Evolutionary conservation across 352 stramenopile species (phyloP).

Genomic region (Albugo candida): DNA sequence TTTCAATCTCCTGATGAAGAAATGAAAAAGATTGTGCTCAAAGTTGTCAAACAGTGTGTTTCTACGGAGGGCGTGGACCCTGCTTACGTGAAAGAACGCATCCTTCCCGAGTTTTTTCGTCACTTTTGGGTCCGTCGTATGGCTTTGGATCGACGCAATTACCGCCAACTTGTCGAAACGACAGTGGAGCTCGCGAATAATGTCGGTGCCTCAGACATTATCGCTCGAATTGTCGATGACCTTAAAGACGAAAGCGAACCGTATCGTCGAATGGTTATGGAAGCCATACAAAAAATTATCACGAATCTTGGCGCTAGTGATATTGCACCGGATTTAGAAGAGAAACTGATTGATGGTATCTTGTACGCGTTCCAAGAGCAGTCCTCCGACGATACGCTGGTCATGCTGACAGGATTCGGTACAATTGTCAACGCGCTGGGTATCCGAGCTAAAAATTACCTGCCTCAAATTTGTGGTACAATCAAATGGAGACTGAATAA

Average conservation of each 20-base stretch:
- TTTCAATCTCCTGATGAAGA: constrained; percentile 98
- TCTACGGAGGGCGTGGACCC: constrained; percentile 96
- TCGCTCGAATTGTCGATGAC: constrained; percentile 94
- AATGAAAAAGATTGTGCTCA: constrained; percentile 98
- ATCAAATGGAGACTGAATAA: constrained; percentile 99
- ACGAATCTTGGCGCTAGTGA: constrained; percentile 92
- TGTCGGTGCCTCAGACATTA: constrained; percentile 97
- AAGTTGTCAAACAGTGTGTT: constrained; percentile 96
- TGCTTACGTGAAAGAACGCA: constrained; percentile 94
- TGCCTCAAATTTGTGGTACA: constrained; percentile 96
- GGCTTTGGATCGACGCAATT: constrained; percentile 94
- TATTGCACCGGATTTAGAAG: constrained; percentile 93
- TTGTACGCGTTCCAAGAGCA: constrained; percentile 99
- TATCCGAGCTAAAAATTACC: constrained; percentile 93
- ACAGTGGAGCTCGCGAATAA: constrained; percentile 98
- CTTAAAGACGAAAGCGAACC: constrained; percentile 99
- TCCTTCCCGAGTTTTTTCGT: constrained; percentile 97
- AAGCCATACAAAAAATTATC: constrained; percentile 96
- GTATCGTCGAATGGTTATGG: constrained; percentile 98
- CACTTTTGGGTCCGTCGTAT: constrained; percentile 99
- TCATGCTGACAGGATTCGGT: constrained; percentile 97
- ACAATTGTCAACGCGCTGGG: constrained; percentile 96
- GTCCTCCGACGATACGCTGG: constrained; percentile 83
- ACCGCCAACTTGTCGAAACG: constrained; percentile 97
- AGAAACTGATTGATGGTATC: constrained; percentile 98